phyloP scores from a whole-genome alignment of 2,329 filamentous ascomycete species.

The Diaporthe ilicicola region DNA sequence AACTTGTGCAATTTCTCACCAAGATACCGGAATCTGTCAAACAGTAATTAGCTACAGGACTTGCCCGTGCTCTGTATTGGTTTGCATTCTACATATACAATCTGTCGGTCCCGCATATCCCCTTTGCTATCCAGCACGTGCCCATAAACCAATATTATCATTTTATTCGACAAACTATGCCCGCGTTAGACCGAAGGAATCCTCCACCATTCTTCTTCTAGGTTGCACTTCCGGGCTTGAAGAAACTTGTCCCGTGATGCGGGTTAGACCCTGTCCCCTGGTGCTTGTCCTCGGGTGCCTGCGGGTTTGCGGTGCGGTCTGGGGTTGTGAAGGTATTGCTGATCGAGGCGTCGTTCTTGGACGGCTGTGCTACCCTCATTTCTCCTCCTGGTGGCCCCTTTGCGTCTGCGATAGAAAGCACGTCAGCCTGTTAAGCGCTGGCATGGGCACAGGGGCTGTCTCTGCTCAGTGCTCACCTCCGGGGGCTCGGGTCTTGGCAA shows the following conservation, averaged over 20 bases:
- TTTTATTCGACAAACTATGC: background rate
- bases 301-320: slow-evolving; percentile 22
- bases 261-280: background rate
- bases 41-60: no score
- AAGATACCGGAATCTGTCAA: no score
- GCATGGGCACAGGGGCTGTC: no score
- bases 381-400: slow-evolving; percentile 22
- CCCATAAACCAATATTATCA: no score
- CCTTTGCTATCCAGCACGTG: no score
- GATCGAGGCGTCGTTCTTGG: slow-evolving; percentile 29
- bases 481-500: slow-evolving; percentile 19
- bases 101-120: background rate
- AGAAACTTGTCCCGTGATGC: slow-evolving; percentile 18
- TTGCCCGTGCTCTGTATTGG: no score
- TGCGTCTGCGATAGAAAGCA: background rate
- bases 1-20: no score
- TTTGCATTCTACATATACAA: background rate
- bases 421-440: background rate
- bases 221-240: slow-evolving; percentile 25
- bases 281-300: slow-evolving; percentile 16
- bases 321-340: slow-evolving; percentile 29
- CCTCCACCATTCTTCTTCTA: background rate
- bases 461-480: slow-evolving; percentile 13
- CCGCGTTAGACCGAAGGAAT: no score
- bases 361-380: slow-evolving; percentile 21